Base-by-base conservation (phyloP, 495 filamentous ascomycete species). In the Penicillium coffeae region DNA sequence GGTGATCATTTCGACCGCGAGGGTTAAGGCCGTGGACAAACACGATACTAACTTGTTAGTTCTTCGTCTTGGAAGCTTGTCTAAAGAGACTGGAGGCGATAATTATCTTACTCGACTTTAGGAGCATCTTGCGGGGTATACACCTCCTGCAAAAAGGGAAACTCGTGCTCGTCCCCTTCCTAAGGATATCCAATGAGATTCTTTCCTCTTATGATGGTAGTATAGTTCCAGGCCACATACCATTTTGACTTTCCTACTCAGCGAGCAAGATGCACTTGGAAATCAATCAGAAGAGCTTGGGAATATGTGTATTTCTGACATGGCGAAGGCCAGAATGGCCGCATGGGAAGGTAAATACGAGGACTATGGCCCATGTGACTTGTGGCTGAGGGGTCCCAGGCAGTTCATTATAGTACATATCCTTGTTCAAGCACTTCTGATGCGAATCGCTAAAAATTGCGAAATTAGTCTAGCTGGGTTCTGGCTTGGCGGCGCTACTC, bases 1-100 rank as follows among this genome's bases (percentile, higher is more conserved):
- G 64, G 38, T 71, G 68, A 35, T 71, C 66, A 45, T 60, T 58
- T 18, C 57, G 62, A 33, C 64, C 68, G 20, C 59, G 64, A 37
- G 67, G 64, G 27, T 71, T 71, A 15, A 71, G 55, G 1, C 68
- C 68, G 37, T 69, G 68, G 13, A 71, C 68, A 40, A 71, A 71
- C 13, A 71, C 57, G 32, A 71, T 63, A 45, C 65, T 71, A 34
- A 12, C 3, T 21, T 7, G 13, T 27, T n/a, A 13, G 0, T 14
- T 21, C 8, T 37, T 8, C 21, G 14, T 16, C n/a, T n/a, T n/a
- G n/a, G 13, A 33, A 3, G 15, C 13, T 8, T 9, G 2, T 1
- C 10, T 8, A 20, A 21, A 20, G 18, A 30, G 10, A 27, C n/a
- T 2, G 34, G 16, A 14, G 21, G 32, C 44, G 18, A 34, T 4